Percentiles rank a stretch among this genome's conserved stretches.
phyloP scores from a whole-genome alignment of 352 stramenopile species.

The Pythium utonaiense region DNA sequence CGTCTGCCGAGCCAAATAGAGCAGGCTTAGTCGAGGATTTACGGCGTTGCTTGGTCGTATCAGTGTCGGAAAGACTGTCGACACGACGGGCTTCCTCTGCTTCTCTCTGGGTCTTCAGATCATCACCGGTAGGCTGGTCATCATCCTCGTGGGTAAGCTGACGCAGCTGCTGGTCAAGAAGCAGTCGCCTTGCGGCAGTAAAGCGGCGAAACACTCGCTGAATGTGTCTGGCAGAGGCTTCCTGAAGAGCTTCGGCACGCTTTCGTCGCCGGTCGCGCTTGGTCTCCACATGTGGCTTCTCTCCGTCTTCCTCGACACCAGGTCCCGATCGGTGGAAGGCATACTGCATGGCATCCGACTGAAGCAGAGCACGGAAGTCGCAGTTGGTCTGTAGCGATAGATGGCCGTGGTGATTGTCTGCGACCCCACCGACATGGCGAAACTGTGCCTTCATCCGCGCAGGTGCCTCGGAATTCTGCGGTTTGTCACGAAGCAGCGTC shows the following conservation, averaged over 20 bases:
- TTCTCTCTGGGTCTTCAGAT: not conserved
- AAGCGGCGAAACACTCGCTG: conserved; percentile 22
- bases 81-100: not conserved
- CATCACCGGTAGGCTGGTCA: not conserved
- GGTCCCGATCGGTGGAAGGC: conserved; percentile 20
- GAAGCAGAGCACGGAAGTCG: conserved; percentile 51
- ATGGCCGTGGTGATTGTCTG: conserved; percentile 55
- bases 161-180: conserved; percentile 10
- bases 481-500: conserved; percentile 28
- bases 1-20: conserved; percentile 12
- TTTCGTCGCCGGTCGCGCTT: conserved; percentile 17
- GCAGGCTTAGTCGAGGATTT: not conserved
- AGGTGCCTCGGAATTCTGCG: not conserved
- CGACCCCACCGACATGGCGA: conserved; percentile 49
- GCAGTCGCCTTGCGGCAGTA: not conserved
- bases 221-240: conserved; percentile 12
- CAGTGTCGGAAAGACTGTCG: not conserved
- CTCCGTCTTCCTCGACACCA: conserved; percentile 5
- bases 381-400: conserved; percentile 49
- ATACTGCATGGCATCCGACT: conserved; percentile 20
- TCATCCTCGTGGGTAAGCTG: conserved; percentile 16
- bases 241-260: not conserved
- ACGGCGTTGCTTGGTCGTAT: conserved; percentile 2
- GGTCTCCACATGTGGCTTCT: not conserved
- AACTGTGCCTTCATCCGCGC: conserved; percentile 44